A percentile compares a stretch with the other conserved stretches of the same genome.
Evolutionary conservation across 169 alveolate genomes (phyloP).

Genomic region (Eimeria necatrix): DNA sequence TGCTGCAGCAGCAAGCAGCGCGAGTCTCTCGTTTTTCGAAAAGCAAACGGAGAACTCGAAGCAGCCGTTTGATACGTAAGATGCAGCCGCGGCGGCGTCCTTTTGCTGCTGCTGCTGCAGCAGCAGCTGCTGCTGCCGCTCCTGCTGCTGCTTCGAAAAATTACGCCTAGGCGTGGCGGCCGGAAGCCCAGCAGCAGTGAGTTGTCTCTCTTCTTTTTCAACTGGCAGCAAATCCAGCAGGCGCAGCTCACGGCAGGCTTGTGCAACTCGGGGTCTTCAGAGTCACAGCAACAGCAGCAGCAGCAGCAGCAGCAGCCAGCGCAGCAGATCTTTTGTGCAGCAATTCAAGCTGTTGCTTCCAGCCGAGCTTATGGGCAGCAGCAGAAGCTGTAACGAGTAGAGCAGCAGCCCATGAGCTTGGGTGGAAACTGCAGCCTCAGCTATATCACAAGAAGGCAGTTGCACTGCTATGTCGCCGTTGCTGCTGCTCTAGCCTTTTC

Average conservation of each 20-base stretch:
- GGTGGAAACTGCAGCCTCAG: no score
- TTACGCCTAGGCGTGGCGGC: neutral
- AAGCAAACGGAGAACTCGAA: neutral
- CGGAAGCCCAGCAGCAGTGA: neutral
- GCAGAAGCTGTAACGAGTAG: no score
- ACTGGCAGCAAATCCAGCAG: slow-evolving; percentile 42
- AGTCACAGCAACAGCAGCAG: slow-evolving; percentile 11
- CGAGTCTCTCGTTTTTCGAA: neutral
- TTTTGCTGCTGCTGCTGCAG: neutral
- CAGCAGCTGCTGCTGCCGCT: slow-evolving; percentile 4
- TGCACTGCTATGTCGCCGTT: no score
- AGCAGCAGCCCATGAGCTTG: no score
- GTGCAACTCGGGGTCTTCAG: neutral
- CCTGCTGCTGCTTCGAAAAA: neutral
- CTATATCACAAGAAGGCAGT: no score
- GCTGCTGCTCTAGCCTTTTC: no score
- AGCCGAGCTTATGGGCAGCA: neutral
- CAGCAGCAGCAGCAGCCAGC: neutral
- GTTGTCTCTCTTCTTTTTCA: neutral
- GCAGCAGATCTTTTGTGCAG: neutral
- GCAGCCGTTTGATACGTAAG: neutral
- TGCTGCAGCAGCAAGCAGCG: slow-evolving; percentile 33
- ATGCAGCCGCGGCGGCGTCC: neutral
- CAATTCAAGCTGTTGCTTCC: neutral
- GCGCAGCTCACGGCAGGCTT: neutral